Evolutionary conservation across 169 alveolate genomes (phyloP), one percentile per base, ranked within the genome.

Genomic region (Sarcocystis neurona): DNA sequence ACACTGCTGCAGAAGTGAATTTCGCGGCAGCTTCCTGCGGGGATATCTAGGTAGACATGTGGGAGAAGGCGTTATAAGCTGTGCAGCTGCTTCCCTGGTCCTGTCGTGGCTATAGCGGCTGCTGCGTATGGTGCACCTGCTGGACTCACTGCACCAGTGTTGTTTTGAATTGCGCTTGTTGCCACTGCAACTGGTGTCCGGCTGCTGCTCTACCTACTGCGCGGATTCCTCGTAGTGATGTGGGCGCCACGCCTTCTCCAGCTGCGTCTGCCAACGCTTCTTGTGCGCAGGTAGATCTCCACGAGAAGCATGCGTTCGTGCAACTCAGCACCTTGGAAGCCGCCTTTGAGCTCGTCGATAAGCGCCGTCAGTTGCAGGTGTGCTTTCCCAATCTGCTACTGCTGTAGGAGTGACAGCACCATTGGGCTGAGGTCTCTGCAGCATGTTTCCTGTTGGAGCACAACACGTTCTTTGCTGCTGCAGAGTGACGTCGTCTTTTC

Each of bases 231-330:
- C 15, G 8, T 15, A 39, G 43, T 63, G 77, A 32, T 63, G 77
- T 39, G 23, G 0, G 0, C 32, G 77, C 27, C 18, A 0, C 32
- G 23, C 12, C 77, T 63, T 12, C 77, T 63, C 43, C 37, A 8
- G 50, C 80, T 39, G 53, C 50, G 32, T 46, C 80, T 72, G 43
- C n/a, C n/a, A n/a, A n/a, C n/a, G n/a, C n/a, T n/a, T n/a, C n/a
- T n/a, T n/a, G n/a, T n/a, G n/a, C n/a, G n/a, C 77, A 82, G 89
- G 89, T 82, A 23, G 89, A 82, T 37, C 48, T 53, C 68, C 89
- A 82, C 63, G 89, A 82, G 30, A 82, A 82, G 79, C 89, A 82
- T 32, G 89, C 89, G 46, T 82, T 82, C 44, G 89, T 82, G 79
- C 89, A 82, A 48, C 79, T 82, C 60, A 82, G 89, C 79, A 82